These are phyloP conservation scores for Omphalotus olearius DNA, from an alignment of 1,284 basidiomycete genomes.

Conservation along the genomic window DNA sequence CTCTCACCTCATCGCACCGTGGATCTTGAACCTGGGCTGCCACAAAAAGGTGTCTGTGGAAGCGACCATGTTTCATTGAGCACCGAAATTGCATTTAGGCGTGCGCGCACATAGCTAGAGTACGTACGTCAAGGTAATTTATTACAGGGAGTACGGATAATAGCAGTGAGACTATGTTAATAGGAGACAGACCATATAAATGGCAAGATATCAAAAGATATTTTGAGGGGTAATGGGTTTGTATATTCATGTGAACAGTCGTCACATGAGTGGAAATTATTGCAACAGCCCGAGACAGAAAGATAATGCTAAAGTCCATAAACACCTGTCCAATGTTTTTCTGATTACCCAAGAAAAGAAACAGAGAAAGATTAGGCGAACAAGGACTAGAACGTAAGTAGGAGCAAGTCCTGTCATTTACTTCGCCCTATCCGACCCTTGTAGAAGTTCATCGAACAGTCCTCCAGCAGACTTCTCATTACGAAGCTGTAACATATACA, in stretches of 20 bases:
- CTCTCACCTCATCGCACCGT: constrained; percentile 62
- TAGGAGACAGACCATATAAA: background rate
- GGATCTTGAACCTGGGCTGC: constrained; percentile 72
- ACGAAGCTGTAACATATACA: constrained; percentile 95
- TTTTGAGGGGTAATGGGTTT: too few species aligned
- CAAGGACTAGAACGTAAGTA: background rate
- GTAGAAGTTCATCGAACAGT: constrained; percentile 83
- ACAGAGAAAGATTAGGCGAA: constrained; percentile 1
- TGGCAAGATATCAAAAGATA: background rate
- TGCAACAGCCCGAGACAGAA: too few species aligned
- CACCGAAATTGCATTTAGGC: constrained; percentile 35
- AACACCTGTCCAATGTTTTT: background rate
- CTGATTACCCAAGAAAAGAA: constrained; percentile 5
- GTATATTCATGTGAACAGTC: too few species aligned
- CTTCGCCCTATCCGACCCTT: constrained; percentile 72
- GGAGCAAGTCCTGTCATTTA: constrained; percentile 1
- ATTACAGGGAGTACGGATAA: background rate
- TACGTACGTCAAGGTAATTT: background rate
- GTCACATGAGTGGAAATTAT: too few species aligned
- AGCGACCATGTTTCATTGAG: constrained; percentile 86
- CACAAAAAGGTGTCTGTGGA: constrained; percentile 74
- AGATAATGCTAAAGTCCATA: too few species aligned
- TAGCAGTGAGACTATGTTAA: constrained; percentile 3
- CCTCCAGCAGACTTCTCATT: constrained; percentile 86
- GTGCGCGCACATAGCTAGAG: background rate